These are phyloP conservation scores for Irpex rosettiformis DNA, from an alignment of 1,284 basidiomycete species.

Conservation along the genomic window DNA sequence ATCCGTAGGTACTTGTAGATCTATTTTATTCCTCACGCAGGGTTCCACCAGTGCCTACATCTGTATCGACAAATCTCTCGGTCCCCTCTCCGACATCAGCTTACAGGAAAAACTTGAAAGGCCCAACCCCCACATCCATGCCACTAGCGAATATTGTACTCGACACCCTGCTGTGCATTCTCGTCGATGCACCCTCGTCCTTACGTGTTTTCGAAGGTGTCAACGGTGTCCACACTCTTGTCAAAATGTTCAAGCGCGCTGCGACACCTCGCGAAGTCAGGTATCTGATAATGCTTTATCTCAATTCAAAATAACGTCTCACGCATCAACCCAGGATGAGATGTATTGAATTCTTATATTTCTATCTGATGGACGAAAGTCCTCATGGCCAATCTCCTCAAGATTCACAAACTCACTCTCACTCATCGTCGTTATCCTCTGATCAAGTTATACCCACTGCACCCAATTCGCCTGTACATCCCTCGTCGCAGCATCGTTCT, in stretches of 20 bases:
- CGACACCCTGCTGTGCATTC: constrained; percentile 79
- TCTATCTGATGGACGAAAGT: constrained; percentile 82
- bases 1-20: constrained; percentile 56
- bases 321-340: constrained; percentile 68
- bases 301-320: neutral
- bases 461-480: constrained; percentile 20
- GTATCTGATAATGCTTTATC: constrained; percentile 41
- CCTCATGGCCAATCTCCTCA: constrained; percentile 11
- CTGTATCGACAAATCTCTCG: constrained; percentile 8
- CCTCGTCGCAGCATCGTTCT: constrained; percentile 16
- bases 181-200: constrained; percentile 76
- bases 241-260: constrained; percentile 79
- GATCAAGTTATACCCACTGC: constrained; percentile 9
- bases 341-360: constrained; percentile 89
- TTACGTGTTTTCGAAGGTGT: constrained; percentile 74
- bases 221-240: constrained; percentile 75
- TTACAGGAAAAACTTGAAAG: constrained; percentile 21
- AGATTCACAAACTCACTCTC: constrained; percentile 1
- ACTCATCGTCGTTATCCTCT: constrained; percentile 17
- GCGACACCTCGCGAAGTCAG: constrained; percentile 80
- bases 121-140: constrained; percentile 14
- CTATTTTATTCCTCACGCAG: constrained; percentile 71
- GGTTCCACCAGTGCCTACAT: constrained; percentile 32
- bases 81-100: constrained; percentile 16
- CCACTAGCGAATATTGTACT: constrained; percentile 59